Evolutionary conservation across 202 grass and related monocot genomes (phyloP), one percentile per base, ranked within the genome.

Genomic region (Digitaria exilis): DNA sequence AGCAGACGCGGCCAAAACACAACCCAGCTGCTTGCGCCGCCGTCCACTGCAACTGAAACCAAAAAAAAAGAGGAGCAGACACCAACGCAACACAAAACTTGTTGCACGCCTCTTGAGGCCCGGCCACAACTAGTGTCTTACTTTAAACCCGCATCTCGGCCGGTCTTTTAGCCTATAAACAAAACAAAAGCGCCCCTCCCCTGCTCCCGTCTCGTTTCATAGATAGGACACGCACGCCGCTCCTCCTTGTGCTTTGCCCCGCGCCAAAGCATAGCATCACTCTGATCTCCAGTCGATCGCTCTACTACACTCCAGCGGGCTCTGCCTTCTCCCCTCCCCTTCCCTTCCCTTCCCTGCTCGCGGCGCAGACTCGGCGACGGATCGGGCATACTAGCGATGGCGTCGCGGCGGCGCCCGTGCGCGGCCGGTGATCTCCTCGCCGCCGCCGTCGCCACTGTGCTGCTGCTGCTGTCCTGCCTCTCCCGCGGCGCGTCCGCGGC

Each of bases 341-440:
- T 2, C 52, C 96, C 4, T 54, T 9, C 52, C 55, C 48, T 69
- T 28, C 44, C 62, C 30, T 31, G 7, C 45, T 65, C 77, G 73
- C 30, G 29, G 5, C 4, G 2, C 18, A 1, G 51, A 26, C 1
- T 29, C 57, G 59, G 30, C 28, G 61, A 32, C 63, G 17, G 16
- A 16, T 35, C 31, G 22, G 55, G 96, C 93, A 0, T 98, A 98
- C 83, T n/a, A 28, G 22, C 44, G 58, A 84, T 88, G 89, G 69
- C 39, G 15, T 45, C 75, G 55, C 42, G 12, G 56, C 56, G 57
- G 18, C 50, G 35, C 35, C 35, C 35, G 35, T 37, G 35, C 35
- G 35, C 35, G 35, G 35, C 5, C 37, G 37, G 61, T 66, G 75
- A 80, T 11, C 45, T 87, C 13, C 71, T 90, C 22, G 76, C 35